Evolutionary conservation across 768 basidiomycete species (phyloP).

Genomic region (Leccinum ochraceum): DNA sequence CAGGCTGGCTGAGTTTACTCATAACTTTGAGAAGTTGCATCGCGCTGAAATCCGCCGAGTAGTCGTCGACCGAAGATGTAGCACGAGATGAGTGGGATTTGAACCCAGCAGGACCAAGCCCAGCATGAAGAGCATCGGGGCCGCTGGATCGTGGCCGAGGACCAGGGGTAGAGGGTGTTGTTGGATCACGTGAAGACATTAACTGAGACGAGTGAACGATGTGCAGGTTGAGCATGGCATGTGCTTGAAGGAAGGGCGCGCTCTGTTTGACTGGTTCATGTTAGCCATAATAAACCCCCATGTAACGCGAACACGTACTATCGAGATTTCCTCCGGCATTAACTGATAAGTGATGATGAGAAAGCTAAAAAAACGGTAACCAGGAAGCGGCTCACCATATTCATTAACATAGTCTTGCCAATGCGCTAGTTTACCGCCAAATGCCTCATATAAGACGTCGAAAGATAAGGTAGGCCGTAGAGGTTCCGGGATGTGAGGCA

Average conservation of each 20-base stretch:
- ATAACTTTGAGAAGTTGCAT: conserved; percentile 81
- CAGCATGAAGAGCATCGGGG: conserved; percentile 56
- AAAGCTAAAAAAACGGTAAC: not conserved
- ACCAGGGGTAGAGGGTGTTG: conserved; percentile 33
- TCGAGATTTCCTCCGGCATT: conserved; percentile 73
- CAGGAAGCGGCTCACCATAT: conserved; percentile 46
- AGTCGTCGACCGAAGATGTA: conserved; percentile 41
- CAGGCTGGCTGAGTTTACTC: conserved; percentile 69
- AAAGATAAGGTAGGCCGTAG: conserved; percentile 60
- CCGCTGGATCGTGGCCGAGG: conserved; percentile 37
- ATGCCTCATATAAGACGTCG: conserved; percentile 72
- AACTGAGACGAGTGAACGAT: conserved; percentile 82
- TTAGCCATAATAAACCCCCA: conserved; percentile 8
- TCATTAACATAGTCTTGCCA: conserved; percentile 81
- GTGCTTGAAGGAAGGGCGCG: conserved; percentile 84
- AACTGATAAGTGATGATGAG: conserved; percentile 43
- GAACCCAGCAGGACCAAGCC: conserved; percentile 62
- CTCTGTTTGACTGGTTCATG: conserved; percentile 63
- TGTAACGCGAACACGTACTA: conserved; percentile 43
- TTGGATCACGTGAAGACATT: conserved; percentile 37
- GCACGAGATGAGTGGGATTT: conserved; percentile 47
- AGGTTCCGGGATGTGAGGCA: conserved; percentile 70
- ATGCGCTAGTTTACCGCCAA: conserved; percentile 83
- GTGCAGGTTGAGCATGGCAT: conserved; percentile 80
- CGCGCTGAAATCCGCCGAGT: conserved; percentile 70